Percentiles rank a stretch among this genome's conserved stretches.
These are phyloP conservation scores for Hypoxylon sp. DNA, from an alignment of 2,329 filamentous ascomycete genomes.

Conservation along the genomic window DNA sequence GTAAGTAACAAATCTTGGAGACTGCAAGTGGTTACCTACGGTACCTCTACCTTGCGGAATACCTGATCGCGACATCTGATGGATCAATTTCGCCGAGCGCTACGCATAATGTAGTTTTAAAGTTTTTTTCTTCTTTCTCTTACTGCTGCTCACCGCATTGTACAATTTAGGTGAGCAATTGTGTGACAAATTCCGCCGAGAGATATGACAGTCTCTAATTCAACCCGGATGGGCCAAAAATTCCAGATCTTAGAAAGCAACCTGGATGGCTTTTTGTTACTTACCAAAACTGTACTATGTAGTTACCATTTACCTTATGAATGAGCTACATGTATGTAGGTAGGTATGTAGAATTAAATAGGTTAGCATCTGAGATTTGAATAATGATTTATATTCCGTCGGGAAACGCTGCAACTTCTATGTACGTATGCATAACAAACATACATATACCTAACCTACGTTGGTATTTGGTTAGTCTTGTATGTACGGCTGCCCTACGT, in stretches of 20 bases:
- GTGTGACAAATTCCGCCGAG: slow-evolving; percentile 35
- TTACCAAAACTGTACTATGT: no score
- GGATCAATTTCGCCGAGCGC: slow-evolving; percentile 39
- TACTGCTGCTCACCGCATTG: slow-evolving; percentile 36
- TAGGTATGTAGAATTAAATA: slow-evolving; percentile 10
- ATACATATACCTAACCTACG: slow-evolving; percentile 9
- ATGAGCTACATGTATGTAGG: no score
- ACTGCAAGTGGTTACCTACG: background rate
- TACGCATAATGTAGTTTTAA: slow-evolving; percentile 6
- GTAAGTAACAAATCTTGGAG: slow-evolving; percentile 17
- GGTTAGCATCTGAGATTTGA: slow-evolving; percentile 15
- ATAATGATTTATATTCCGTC: slow-evolving; percentile 28
- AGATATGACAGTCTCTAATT: slow-evolving; percentile 14
- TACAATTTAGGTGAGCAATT: slow-evolving; percentile 37
- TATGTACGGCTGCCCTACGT: slow-evolving; percentile 36
- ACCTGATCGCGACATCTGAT: slow-evolving; percentile 41
- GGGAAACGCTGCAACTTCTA: slow-evolving; percentile 27
- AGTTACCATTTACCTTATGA: background rate
- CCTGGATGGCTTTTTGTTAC: slow-evolving; percentile 31
- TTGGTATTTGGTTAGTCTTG: background rate
- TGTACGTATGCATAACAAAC: slow-evolving; percentile 21
- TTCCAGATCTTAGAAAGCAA: background rate
- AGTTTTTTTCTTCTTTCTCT: slow-evolving; percentile 25
- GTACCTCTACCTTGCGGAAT: slow-evolving; percentile 21
- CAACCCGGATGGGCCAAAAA: slow-evolving; percentile 37